phyloP scores from a whole-genome alignment of 2,329 filamentous ascomycete species.

The Elsinoe batatas region DNA sequence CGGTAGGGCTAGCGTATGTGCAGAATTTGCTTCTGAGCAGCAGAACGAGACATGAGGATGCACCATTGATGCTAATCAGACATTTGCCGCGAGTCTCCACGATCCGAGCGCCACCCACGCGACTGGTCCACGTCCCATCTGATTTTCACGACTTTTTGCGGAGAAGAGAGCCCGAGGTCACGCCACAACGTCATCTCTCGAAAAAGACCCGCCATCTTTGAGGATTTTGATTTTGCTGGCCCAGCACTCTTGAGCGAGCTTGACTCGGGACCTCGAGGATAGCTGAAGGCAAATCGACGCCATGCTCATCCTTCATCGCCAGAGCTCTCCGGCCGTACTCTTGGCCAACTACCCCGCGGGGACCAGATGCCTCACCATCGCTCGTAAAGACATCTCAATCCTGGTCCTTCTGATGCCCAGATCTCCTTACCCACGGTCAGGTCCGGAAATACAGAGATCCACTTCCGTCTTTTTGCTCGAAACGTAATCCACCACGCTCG shows the following conservation, averaged over 20 bases:
- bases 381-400: neutral
- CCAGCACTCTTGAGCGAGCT: constrained; percentile 2
- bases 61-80: neutral
- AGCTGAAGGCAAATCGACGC: neutral
- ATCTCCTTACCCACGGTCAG: constrained; percentile 4
- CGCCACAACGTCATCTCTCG: constrained; percentile 3
- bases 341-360: neutral
- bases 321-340: neutral
- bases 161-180: neutral
- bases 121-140: no score
- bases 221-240: neutral
- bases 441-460: constrained; percentile 3
- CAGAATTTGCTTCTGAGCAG: neutral
- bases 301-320: neutral
- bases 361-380: neutral
- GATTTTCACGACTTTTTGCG: neutral
- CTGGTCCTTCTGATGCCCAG: neutral
- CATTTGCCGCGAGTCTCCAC: neutral
- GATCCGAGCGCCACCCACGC: constrained; percentile 5
- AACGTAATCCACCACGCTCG: constrained; percentile 3
- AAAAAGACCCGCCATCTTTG: neutral
- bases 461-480: constrained; percentile 4
- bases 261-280: neutral
- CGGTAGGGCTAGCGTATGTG: neutral
- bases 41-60: neutral